Conservation (phyloP, 345 rosid species). For the Ceriops zippeliana region DNA sequence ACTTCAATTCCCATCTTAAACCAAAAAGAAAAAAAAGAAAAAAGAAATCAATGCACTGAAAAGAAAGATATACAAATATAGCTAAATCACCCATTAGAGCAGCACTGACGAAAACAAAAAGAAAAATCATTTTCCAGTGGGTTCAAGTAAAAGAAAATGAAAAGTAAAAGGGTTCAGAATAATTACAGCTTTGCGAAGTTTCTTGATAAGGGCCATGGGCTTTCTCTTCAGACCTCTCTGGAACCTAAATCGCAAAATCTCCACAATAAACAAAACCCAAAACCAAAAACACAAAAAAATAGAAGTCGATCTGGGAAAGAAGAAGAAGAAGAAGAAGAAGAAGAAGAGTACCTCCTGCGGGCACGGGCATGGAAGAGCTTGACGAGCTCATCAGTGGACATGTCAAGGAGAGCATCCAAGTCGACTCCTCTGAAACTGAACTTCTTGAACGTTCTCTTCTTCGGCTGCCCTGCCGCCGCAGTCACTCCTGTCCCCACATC, state of each 20-base stretch:
- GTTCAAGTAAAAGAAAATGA: not conserved
- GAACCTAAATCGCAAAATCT: slow-evolving; percentile 45
- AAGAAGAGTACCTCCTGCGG: slow-evolving; percentile 22
- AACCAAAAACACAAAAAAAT: not conserved
- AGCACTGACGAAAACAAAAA: not conserved
- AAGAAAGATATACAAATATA: too few species aligned
- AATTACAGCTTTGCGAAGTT: slow-evolving; percentile 33
- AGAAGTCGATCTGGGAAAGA: too few species aligned
- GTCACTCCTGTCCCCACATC: slow-evolving; percentile 45
- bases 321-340: not conserved
- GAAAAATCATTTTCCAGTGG: not conserved
- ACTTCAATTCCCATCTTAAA: too few species aligned
- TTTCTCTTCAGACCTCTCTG: slow-evolving; percentile 67
- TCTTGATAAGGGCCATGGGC: slow-evolving; percentile 38
- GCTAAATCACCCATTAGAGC: not conserved
- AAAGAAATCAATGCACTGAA: too few species aligned
- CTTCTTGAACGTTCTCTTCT: slow-evolving; percentile 36
- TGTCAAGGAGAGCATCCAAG: slow-evolving; percentile 34
- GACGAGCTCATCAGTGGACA: slow-evolving; percentile 33
- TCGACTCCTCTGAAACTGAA: slow-evolving; percentile 37
- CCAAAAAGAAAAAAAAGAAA: too few species aligned
- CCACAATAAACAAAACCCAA: not conserved
- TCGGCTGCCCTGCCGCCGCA: slow-evolving; percentile 22
- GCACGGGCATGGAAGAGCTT: slow-evolving; percentile 28
- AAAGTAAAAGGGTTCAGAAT: not conserved